Conservation (phyloP, 2,329 filamentous ascomycete genomes). For the Xylaria sp. region DNA sequence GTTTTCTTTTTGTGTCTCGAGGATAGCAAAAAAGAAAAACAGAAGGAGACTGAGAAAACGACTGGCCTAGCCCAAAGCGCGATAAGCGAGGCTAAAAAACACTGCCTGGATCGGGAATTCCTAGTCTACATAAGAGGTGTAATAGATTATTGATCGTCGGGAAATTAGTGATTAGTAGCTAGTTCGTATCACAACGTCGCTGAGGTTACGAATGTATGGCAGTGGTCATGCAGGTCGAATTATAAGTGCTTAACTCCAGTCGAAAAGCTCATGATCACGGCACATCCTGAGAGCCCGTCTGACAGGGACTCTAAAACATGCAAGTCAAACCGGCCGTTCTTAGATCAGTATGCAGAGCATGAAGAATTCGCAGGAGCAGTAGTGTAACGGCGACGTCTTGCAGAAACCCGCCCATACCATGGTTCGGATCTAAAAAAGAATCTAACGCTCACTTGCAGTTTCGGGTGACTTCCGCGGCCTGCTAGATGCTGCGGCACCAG, state of each 20-base stretch:
- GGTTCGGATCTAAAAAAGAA: neutral
- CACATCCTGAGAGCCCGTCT: neutral
- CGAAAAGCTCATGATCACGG: too few species aligned
- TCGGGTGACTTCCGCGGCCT: neutral
- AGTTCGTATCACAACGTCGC: constrained; percentile 11
- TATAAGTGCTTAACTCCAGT: neutral
- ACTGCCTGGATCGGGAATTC: constrained; percentile 4
- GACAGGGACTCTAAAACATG: neutral
- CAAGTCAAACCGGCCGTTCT: neutral
- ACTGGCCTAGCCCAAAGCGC: neutral
- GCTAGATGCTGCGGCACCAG: neutral
- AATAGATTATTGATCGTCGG: neutral
- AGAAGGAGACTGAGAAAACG: neutral
- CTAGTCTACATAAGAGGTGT: neutral
- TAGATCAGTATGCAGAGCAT: neutral
- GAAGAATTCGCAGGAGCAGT: neutral
- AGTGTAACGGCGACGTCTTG: neutral
- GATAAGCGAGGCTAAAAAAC: neutral
- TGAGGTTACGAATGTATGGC: neutral
- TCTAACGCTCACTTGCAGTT: neutral
- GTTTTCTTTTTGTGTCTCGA: neutral
- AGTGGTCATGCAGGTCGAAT: neutral
- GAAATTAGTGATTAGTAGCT: neutral
- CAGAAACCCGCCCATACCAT: neutral
- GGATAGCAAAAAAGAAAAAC: neutral